These are phyloP conservation scores for Phytophthora sojae DNA, from an alignment of 352 stramenopile genomes.

Conservation along the genomic window DNA sequence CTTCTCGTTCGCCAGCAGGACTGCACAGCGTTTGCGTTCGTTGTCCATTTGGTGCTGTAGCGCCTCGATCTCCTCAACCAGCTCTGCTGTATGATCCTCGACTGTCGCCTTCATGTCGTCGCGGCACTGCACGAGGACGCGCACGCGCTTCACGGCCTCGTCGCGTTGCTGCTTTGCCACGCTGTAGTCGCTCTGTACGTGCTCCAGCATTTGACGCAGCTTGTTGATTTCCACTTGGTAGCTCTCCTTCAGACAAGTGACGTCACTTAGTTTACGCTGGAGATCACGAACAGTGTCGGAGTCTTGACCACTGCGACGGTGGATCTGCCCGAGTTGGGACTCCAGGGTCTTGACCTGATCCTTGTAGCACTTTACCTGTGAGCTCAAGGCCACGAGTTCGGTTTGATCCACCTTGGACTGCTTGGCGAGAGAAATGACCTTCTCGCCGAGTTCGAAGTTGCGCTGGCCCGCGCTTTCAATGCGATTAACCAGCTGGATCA, in stretches of 20 bases:
- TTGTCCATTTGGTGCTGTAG: constrained; percentile 71
- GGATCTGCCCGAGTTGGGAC: constrained; percentile 42
- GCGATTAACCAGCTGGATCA: constrained; percentile 54
- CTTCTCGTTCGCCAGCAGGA: constrained; percentile 76
- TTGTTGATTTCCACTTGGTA: constrained; percentile 64
- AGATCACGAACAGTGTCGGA: constrained; percentile 48
- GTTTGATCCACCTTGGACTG: constrained; percentile 70
- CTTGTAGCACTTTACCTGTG: constrained; percentile 76
- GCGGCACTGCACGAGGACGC: constrained; percentile 63
- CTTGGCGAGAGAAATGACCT: constrained; percentile 61
- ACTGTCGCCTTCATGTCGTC: constrained; percentile 71
- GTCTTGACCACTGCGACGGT: constrained; percentile 32
- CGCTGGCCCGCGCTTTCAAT: constrained; percentile 62
- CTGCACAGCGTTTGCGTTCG: constrained; percentile 67
- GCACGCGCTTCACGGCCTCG: constrained; percentile 64
- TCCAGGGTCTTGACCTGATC: constrained; percentile 57
- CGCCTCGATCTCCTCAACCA: constrained; percentile 77
- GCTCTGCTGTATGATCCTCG: constrained; percentile 65
- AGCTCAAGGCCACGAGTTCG: constrained; percentile 62
- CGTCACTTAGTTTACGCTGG: constrained; percentile 48
- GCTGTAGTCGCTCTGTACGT: constrained; percentile 51
- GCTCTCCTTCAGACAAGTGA: constrained; percentile 57
- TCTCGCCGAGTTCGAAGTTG: constrained; percentile 70
- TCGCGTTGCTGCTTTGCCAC: constrained; percentile 62
- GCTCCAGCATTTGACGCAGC: constrained; percentile 47